These are phyloP conservation scores for Lyophyllum semitale DNA, from an alignment of 768 basidiomycete genomes.

Conservation along the genomic window DNA sequence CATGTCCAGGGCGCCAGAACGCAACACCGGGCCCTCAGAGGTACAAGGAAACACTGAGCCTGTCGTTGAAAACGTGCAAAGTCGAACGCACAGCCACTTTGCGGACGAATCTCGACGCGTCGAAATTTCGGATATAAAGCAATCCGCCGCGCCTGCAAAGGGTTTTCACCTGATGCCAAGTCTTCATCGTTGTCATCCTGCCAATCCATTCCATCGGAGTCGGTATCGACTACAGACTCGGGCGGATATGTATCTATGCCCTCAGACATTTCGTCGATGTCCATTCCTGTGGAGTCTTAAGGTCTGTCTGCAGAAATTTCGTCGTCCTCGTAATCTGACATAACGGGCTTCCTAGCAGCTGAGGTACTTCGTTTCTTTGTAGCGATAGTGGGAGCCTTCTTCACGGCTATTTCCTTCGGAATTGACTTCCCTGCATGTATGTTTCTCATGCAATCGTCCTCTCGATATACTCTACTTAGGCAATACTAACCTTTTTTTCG, in stretches of 20 bases:
- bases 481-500: neutral
- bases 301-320: neutral
- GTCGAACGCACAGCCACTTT: no score
- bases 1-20: no score
- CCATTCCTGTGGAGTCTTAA: neutral
- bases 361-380: neutral
- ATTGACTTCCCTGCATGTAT: no score
- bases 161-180: no score
- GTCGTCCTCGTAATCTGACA: neutral
- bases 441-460: neutral
- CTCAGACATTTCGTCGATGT: neutral
- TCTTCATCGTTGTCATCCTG: neutral
- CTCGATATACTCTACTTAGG: no score
- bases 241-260: neutral
- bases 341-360: neutral
- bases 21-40: no score
- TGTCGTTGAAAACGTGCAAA: no score
- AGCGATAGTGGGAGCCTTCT: neutral
- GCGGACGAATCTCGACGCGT: no score
- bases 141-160: no score
- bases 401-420: neutral
- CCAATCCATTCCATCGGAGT: conserved; percentile 1
- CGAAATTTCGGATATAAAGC: no score
- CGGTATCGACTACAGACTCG: neutral
- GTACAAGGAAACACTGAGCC: no score